A percentile compares a stretch with the other conserved stretches of the same genome.
These are phyloP conservation scores for Fusarium xyrophilum DNA, from an alignment of 2,329 filamentous ascomycete genomes.

Conservation along the genomic window DNA sequence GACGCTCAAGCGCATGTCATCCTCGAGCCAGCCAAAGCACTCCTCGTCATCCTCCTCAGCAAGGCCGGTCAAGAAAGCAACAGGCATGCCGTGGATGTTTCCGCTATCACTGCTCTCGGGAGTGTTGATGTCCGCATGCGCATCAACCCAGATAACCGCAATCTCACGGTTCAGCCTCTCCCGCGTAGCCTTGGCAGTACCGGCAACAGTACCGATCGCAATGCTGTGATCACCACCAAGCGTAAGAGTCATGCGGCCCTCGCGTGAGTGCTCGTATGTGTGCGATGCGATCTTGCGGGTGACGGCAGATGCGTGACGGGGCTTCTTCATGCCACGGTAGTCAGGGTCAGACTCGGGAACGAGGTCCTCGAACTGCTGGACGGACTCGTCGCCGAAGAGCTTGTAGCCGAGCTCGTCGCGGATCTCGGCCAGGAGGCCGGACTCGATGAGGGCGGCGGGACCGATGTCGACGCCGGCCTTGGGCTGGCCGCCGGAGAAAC, in stretches of 20 bases:
- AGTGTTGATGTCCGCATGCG: conserved; percentile 97
- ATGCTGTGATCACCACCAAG: conserved; percentile 96
- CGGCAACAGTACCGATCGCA: conserved; percentile 90
- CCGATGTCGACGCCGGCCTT: conserved; percentile 92
- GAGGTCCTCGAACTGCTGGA: conserved; percentile 82
- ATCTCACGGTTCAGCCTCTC: conserved; percentile 84
- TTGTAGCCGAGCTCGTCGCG: conserved; percentile 86
- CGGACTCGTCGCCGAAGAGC: conserved; percentile 80
- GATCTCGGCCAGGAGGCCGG: conserved; percentile 84
- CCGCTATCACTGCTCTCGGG: conserved; percentile 89
- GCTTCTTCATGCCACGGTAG: conserved; percentile 93
- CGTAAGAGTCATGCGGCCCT: conserved; percentile 88
- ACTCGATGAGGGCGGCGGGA: conserved; percentile 85
- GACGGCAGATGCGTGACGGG: conserved; percentile 82
- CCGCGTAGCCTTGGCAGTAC: conserved; percentile 82
- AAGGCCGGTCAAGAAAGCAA: conserved; percentile 87
- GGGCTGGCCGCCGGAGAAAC: conserved; percentile 92
- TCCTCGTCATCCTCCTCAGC: conserved; percentile 77
- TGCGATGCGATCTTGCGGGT: conserved; percentile 80
- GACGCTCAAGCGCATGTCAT: conserved; percentile 72
- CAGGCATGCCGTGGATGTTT: conserved; percentile 98
- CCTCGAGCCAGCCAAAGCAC: conserved; percentile 87
- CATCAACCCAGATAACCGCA: conserved; percentile 98
- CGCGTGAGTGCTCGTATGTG: conserved; percentile 83
- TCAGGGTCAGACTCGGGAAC: conserved; percentile 76